A percentile compares a stretch with the other conserved stretches of the same genome.
Conservation (phyloP, 768 basidiomycete genomes). For the Rhodotorula paludigena region DNA sequence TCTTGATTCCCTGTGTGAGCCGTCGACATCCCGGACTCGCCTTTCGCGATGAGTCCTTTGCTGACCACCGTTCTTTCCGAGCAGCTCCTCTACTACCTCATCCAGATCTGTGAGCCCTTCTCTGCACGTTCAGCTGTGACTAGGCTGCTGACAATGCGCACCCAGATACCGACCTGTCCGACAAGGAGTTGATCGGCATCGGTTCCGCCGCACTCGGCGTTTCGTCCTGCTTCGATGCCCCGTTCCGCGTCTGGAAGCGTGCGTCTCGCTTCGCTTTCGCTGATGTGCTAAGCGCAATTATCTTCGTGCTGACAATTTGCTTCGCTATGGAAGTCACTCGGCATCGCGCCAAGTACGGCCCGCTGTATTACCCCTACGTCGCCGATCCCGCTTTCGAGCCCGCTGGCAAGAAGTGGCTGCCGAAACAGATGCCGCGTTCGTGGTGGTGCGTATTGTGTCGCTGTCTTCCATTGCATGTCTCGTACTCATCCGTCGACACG, state of each 20-base stretch:
- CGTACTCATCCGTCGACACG: too few species aligned
- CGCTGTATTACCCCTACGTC: conserved; percentile 32
- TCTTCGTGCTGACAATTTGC: too few species aligned
- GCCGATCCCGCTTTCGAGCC: conserved; percentile 15
- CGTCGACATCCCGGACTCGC: background rate
- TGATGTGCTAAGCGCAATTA: too few species aligned
- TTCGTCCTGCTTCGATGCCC: conserved; percentile 41
- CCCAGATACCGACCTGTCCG: background rate
- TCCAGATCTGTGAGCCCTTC: background rate
- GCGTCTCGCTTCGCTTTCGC: background rate
- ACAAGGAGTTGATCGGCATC: conserved; percentile 37
- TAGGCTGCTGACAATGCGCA: background rate
- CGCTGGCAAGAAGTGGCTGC: conserved; percentile 12
- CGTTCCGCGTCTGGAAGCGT: conserved; percentile 41
- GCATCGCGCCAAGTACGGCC: conserved; percentile 39
- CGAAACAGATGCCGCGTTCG: conserved; percentile 14
- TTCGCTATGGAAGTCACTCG: conserved; percentile 17
- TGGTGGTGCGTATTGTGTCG: conserved; percentile 13
- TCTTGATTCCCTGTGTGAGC: conserved; percentile 34
- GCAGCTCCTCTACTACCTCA: background rate
- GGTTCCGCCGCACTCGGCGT: conserved; percentile 38
- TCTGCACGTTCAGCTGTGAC: background rate
- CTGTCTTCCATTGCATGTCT: background rate
- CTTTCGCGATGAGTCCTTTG: too few species aligned
- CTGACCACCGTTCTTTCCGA: background rate